phyloP scores from a whole-genome alignment of 306 rosid species.

The Begonia fuchsioides region DNA sequence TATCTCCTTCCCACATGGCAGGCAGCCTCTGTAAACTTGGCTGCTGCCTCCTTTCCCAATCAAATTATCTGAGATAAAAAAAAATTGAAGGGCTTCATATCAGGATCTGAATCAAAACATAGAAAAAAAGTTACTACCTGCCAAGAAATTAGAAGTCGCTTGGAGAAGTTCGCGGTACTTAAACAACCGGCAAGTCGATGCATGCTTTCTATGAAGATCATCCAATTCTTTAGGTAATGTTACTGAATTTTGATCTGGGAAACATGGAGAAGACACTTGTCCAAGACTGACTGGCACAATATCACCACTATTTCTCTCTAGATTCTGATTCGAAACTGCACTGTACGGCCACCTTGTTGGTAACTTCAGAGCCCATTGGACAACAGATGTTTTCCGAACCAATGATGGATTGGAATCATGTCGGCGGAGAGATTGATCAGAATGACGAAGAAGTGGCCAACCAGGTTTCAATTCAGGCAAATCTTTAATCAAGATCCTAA shows the following conservation, averaged over 20 bases:
- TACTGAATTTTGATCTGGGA: conserved; percentile 21
- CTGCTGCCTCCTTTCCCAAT: conserved; percentile 94
- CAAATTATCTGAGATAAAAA: conserved; percentile 48
- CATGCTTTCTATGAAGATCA: conserved; percentile 72
- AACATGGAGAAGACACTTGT: conserved; percentile 15
- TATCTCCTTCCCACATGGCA: conserved; percentile 73
- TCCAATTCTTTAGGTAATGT: conserved; percentile 53
- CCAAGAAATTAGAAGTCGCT: conserved; percentile 75
- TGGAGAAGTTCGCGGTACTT: conserved; percentile 51
- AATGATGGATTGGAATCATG: conserved; percentile 13
- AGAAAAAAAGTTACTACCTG: too few species aligned
- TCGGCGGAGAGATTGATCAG: conserved; percentile 17
- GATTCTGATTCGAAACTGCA: conserved; percentile 19
- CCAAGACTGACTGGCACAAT: conserved; percentile 48
- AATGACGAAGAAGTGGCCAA: conserved; percentile 74
- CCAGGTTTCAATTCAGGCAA: conserved; percentile 59
- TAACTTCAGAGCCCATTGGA: conserved; percentile 91
- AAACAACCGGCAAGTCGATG: conserved; percentile 67
- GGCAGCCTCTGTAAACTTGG: conserved; percentile 79
- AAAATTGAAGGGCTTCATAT: neutral
- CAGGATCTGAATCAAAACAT: too few species aligned
- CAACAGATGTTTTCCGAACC: conserved; percentile 50
- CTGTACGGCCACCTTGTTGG: conserved; percentile 36
- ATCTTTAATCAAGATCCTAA: conserved; percentile 24
- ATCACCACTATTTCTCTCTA: conserved; percentile 60